Evolutionary conservation across 2,329 filamentous ascomycete species (phyloP), one percentile per base, ranked within the genome.

Genomic region (Fusarium decemcellulare): DNA sequence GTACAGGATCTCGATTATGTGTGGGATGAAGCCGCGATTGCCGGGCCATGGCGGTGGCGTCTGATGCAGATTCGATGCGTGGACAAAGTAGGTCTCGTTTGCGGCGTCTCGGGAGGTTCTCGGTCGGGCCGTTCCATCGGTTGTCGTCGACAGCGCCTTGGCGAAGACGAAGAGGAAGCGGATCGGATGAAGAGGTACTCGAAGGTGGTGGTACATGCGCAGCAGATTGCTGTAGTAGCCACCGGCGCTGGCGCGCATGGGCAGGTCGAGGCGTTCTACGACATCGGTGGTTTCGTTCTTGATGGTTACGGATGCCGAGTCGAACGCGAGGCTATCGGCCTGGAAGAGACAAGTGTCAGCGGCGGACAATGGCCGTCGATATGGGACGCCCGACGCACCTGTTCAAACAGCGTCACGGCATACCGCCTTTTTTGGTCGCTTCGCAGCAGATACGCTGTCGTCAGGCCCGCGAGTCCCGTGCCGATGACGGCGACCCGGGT

Each of bases 171-270:
- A 90, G 3, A 88, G 75, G 68, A 89, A 89, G 15, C 79, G 81
- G 57, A 87, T 81, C 12, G 81, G 78, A 42, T 83, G 81, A 62
- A 87, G 86, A 7, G 77, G 76, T 12, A 90, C 79, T 3, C 79
- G 82, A 5, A 91, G 76, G 67, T 88, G 80, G 29, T 85, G 79
- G 74, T 90, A 90, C 84, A 91, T 86, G 29, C 81, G 79, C 65
- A 81, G 83, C 51, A 90, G 76, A 64, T 89, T 87, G 48, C 77
- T 74, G 71, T 90, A 90, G 75, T 87, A 90, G 18, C 81, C 80
- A 8, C 74, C 76, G 1, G 78, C 77, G 57, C 74, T 75, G 5
- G 78, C 78, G 29, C 81, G 80, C 76, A 80, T 80, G 6, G 81
- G 81, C 6, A 83, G 58, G 55, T 83, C 80, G 36, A 83, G 72